Evolutionary conservation across 768 basidiomycete species (phyloP).

Genomic region (Mycena latifolia): DNA sequence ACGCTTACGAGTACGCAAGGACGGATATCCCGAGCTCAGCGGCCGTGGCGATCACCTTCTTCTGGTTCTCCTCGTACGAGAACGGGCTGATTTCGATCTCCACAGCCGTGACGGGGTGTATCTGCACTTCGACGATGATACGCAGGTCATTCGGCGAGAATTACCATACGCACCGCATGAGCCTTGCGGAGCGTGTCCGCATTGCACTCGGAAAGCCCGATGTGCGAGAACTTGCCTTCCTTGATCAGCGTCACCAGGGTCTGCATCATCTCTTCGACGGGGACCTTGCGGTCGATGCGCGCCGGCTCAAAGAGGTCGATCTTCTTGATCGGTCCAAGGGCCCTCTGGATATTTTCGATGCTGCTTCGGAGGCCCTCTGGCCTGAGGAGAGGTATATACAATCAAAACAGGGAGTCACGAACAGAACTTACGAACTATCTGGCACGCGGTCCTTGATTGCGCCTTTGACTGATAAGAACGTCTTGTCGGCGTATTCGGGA

Average conservation of each 20-base stretch:
- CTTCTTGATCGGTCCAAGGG: conserved; percentile 63
- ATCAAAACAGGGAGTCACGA: too few relatives aligned
- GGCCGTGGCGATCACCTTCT: conserved; percentile 66
- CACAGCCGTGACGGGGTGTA: conserved; percentile 67
- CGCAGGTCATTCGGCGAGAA: not conserved
- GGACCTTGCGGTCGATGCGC: conserved; percentile 55
- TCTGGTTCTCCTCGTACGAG: conserved; percentile 66
- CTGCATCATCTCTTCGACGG: conserved; percentile 60
- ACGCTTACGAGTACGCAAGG: conserved; percentile 67
- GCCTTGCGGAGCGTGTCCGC: conserved; percentile 60
- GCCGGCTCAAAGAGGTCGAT: conserved; percentile 72
- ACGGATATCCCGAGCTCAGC: conserved; percentile 69
- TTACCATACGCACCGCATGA: conserved; percentile 40
- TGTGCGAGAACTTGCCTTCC: conserved; percentile 70
- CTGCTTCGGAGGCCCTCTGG: conserved; percentile 42
- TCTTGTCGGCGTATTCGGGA: conserved; percentile 28
- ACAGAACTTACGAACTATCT: conserved; percentile 13
- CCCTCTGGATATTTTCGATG: conserved; percentile 56
- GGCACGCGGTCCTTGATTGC: not conserved
- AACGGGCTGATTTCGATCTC: conserved; percentile 80
- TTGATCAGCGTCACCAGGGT: conserved; percentile 59
- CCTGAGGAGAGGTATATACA: not conserved
- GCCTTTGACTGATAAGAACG: conserved; percentile 30
- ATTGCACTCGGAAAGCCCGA: conserved; percentile 69
- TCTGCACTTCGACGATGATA: conserved; percentile 41